Base-by-base conservation (phyloP, 73 alveolate species). In the Paramecium bursaria region DNA sequence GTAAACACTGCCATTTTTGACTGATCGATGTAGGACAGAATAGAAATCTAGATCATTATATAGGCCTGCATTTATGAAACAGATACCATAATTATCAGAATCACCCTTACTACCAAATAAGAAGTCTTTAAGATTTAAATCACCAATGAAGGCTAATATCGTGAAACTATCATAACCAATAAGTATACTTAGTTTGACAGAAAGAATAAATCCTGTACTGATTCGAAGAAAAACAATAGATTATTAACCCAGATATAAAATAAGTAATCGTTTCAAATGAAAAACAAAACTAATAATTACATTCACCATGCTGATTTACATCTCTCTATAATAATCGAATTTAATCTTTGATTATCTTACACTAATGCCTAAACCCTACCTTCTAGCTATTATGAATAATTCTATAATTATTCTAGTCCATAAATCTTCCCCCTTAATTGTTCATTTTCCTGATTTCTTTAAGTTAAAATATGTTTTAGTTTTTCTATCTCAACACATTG, bases 271-370 rank as follows among this genome's bases (percentile, higher is more conserved):
- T 7, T 7, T 7, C 5, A 5, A 39, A 39, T 39, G 11, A 7
- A 39, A 39, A 7, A 7, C 14, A 39, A 7, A 7, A 39, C 5
- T 39, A 39, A 7, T 7, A 39, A 39, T 7, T 39, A 39, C 14
- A 7, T 35, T 67, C 82, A 67, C 82, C 82, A 67, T 25, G 26
- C 35, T 39, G 22, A 39, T 67, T 67, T 67, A 23, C 82, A 67
- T 67, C 82, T 67, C 11, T 67, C 82, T 44, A 67, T 67, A 15
- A 67, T 67, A 2, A 67, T 67, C 19, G 82, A 67, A 67, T 67
- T 67, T 67, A 67, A 67, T 67, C 82, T 67, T 21, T 67, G 25
- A 42, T 67, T 67, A 11, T 67, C 82, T 39, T 31, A 42, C 82
- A 67, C 44, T 15, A 67, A 19, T 10, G 82, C 50, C 44, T 31